These are phyloP conservation scores for Pythium biforme DNA, from an alignment of 352 stramenopile genomes.

Conservation along the genomic window DNA sequence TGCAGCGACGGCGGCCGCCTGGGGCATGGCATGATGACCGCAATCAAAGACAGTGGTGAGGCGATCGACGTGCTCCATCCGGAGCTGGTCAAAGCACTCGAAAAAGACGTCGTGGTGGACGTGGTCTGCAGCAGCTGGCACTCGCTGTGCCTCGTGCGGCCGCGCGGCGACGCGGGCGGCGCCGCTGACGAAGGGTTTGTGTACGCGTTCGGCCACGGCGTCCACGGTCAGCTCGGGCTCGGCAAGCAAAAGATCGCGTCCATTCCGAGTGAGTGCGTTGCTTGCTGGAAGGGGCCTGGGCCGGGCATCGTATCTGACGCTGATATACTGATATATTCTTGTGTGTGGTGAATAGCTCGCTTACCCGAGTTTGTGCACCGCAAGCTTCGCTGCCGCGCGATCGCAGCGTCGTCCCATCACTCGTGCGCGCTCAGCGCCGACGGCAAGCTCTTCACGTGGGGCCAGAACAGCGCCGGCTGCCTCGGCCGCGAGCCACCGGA, in stretches of 20 bases:
- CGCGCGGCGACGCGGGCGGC: not conserved
- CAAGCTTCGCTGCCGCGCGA: constrained; percentile 42
- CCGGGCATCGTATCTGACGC: no score
- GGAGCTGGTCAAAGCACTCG: constrained; percentile 45
- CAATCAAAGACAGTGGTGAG: not conserved
- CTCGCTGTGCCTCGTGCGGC: constrained; percentile 56
- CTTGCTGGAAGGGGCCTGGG: not conserved
- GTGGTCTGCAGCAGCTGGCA: constrained; percentile 69
- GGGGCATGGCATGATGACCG: constrained; percentile 52
- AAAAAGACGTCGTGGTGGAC: constrained; percentile 53
- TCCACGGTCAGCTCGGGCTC: constrained; percentile 73
- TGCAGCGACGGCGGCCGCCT: constrained; percentile 90
- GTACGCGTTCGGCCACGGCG: constrained; percentile 62
- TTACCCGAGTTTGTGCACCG: constrained; percentile 53
- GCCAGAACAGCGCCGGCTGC: constrained; percentile 52
- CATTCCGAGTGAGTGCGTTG: constrained; percentile 45
- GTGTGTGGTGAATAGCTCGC: constrained; percentile 33
- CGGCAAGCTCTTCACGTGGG: constrained; percentile 73
- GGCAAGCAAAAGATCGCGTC: constrained; percentile 65
- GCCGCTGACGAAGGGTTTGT: constrained; percentile 38
- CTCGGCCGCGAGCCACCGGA: constrained; percentile 41
- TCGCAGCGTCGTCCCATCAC: constrained; percentile 60
- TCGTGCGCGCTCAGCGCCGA: constrained; percentile 50
- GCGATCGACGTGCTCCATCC: constrained; percentile 44
- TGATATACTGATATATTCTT: constrained; percentile 8